Base-by-base conservation (phyloP, 129 eudicot species). In the Glebionis coronaria region DNA sequence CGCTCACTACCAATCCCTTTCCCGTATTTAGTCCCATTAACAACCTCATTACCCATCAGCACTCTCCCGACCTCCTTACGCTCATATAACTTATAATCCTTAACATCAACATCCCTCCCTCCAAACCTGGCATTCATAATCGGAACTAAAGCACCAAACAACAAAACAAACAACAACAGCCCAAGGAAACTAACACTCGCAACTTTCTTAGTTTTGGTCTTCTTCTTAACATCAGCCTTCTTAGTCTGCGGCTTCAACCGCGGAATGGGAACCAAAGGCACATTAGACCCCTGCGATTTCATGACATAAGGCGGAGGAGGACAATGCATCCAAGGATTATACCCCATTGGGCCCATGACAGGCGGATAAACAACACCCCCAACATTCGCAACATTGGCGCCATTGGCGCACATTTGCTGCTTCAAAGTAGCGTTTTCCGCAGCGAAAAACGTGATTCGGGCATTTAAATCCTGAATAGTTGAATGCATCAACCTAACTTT, bases 241-340 rank as follows among this genome's bases (percentile, higher is more conserved):
- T 77, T 89, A 28, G 67, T 14, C 56, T 57, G 63, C 14, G 96
- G 87, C 56, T 89, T 93, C 83, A 89, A 69, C 65, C 88, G 73
- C 0, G 99, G 99, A 49, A 93, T 93, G 0, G 99, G 99, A 35
- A 88, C 82, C 73, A 93, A 67, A 1, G 99, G 99, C 47, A 93
- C 95, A 45, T 86, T 95, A 18, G 97, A 88, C 6, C 95, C 98
- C 18, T 89, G 86, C 50, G 85, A 76, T 55, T 93, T 93, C 28
- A 84, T 73, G 53, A 73, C 67, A 74, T 88, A 93, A 38, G 97
- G 95, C 0, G 88, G 83, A 38, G 97, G 95, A 0, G 88, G 83
- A 15, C 69, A 88, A 0, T 83, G 86, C 90, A 82, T 84, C 98
- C 99, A 93, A 2, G 99, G 93, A 78, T 31, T 31, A 31, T 86